A percentile compares a stretch with the other conserved stretches of the same genome.
Evolutionary conservation across 768 basidiomycete species (phyloP).

Genomic region (Pulveroboletus frians): DNA sequence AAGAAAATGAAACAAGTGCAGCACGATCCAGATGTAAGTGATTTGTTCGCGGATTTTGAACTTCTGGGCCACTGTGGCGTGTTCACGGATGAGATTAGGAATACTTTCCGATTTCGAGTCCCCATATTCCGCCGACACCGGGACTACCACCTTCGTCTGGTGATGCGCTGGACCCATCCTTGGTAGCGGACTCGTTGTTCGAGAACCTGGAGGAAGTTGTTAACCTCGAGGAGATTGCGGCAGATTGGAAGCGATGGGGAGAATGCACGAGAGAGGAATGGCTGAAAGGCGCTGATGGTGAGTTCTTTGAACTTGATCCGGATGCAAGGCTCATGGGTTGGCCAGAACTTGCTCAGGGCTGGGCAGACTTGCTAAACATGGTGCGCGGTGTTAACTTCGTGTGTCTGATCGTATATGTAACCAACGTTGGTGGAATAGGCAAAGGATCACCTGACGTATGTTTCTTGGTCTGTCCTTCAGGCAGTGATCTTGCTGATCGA

Average conservation of each 20-base stretch:
- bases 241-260: conserved; percentile 25
- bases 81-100: conserved; percentile 7
- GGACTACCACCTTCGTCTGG: neutral
- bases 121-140: conserved; percentile 18
- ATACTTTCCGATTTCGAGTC: conserved; percentile 21
- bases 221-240: conserved; percentile 18
- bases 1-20: conserved; percentile 17
- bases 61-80: neutral
- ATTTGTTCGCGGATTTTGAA: neutral
- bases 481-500: conserved; percentile 1
- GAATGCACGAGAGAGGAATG: conserved; percentile 29
- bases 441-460: conserved; percentile 28
- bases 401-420: neutral
- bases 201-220: conserved; percentile 18
- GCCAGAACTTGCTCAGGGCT: conserved; percentile 18
- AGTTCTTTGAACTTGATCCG: neutral
- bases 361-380: conserved; percentile 17
- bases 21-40: conserved; percentile 18
- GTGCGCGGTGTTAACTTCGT: conserved; percentile 10
- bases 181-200: conserved; percentile 15
- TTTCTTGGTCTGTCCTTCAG: neutral
- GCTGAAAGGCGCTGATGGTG: conserved; percentile 29
- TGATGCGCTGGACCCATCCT: conserved; percentile 1
- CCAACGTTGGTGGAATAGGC: conserved; percentile 12
- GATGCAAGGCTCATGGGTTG: neutral